Conservation (phyloP, 2,329 filamentous ascomycete species). For the Trichoderma guizhouense region DNA sequence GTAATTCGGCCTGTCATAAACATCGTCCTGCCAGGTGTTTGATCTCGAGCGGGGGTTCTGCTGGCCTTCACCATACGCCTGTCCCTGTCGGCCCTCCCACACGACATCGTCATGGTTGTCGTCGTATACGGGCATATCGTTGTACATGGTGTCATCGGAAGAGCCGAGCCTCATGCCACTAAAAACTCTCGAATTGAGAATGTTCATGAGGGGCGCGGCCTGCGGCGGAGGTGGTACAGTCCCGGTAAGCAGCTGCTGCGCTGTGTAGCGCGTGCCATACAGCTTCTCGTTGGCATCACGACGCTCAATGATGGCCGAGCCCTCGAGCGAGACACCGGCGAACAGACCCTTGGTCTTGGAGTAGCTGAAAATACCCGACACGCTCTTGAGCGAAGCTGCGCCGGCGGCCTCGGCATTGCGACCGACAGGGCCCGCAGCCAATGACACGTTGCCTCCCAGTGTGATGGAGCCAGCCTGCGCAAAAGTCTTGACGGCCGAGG, state of each 20-base stretch:
- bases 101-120: slow-evolving; percentile 76
- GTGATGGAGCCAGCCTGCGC: slow-evolving; percentile 89
- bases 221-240: slow-evolving; percentile 73
- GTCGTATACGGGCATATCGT: slow-evolving; percentile 88
- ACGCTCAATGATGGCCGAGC: slow-evolving; percentile 87
- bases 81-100: slow-evolving; percentile 74
- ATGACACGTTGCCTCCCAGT: slow-evolving; percentile 91
- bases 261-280: slow-evolving; percentile 79
- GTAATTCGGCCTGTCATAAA: slow-evolving; percentile 60
- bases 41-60: slow-evolving; percentile 45
- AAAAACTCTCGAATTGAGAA: slow-evolving; percentile 84
- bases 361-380: slow-evolving; percentile 93
- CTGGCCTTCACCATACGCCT: slow-evolving; percentile 65
- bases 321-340: slow-evolving; percentile 90
- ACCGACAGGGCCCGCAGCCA: slow-evolving; percentile 90
- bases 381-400: slow-evolving; percentile 82
- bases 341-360: slow-evolving; percentile 97
- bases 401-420: slow-evolving; percentile 95
- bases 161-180: slow-evolving; percentile 55
- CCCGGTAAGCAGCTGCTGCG: slow-evolving; percentile 76
- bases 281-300: slow-evolving; percentile 97
- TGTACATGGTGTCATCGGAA: slow-evolving; percentile 73
- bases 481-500: slow-evolving; percentile 85
- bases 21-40: slow-evolving; percentile 71
- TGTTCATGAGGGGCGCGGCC: slow-evolving; percentile 77